A percentile compares a stretch with the other conserved stretches of the same genome.
Evolutionary conservation across 768 basidiomycete species (phyloP).

Genomic region (Pleurotus platypus): DNA sequence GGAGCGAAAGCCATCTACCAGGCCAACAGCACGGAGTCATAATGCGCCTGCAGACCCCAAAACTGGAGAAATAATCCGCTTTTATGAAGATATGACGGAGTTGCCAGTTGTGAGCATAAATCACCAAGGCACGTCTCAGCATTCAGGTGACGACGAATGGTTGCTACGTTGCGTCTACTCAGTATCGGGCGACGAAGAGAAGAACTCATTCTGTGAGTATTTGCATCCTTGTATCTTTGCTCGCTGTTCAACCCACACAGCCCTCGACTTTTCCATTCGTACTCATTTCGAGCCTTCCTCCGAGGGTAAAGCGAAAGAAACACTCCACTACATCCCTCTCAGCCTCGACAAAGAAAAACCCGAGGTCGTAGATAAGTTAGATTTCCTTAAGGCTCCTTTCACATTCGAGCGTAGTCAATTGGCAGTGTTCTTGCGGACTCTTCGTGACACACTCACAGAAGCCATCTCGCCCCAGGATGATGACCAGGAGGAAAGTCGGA

Average conservation of each 20-base stretch:
- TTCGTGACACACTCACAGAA: slow-evolving; percentile 48
- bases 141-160: slow-evolving; percentile 54
- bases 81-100: slow-evolving; percentile 88
- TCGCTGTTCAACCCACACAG: slow-evolving; percentile 41
- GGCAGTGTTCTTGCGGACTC: slow-evolving; percentile 60
- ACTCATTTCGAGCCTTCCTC: slow-evolving; percentile 23
- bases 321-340: slow-evolving; percentile 60
- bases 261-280: slow-evolving; percentile 35
- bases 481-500: slow-evolving; percentile 23
- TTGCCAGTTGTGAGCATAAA: slow-evolving; percentile 67
- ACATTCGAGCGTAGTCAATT: slow-evolving; percentile 68
- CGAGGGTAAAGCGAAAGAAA: slow-evolving; percentile 36
- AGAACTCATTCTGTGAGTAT: neutral
- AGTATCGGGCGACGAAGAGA: slow-evolving; percentile 15
- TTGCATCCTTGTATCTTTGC: slow-evolving; percentile 6
- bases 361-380: slow-evolving; percentile 55
- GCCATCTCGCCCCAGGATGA: slow-evolving; percentile 16
- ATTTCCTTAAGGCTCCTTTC: slow-evolving; percentile 61
- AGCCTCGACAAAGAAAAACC: slow-evolving; percentile 58
- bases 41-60: slow-evolving; percentile 48
- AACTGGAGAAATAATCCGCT: slow-evolving; percentile 54
- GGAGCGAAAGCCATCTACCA: slow-evolving; percentile 43
- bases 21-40: slow-evolving; percentile 37
- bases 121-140: slow-evolving; percentile 23
- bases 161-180: slow-evolving; percentile 68